Base-by-base conservation (phyloP, 352 stramenopile species). In the Phytopythium vexans region DNA sequence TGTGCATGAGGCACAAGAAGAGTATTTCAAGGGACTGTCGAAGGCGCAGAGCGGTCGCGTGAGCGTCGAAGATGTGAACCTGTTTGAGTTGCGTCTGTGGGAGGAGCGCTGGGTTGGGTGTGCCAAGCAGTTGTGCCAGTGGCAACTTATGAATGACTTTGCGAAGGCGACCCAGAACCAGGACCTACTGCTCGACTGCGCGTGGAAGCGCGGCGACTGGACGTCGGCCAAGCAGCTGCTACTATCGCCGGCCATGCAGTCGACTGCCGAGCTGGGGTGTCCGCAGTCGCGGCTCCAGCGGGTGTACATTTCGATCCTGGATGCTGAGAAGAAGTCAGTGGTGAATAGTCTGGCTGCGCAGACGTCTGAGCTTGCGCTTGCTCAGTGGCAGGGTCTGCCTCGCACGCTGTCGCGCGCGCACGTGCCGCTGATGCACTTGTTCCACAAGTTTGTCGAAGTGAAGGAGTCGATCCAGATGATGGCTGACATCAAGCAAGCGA, bases 381-480 rank as follows among this genome's bases (percentile, higher is more conserved):
- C 92, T 54, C 83, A 96, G 58, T 97, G 89, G 89, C 89, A 96
- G 47, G 85, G 87, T 0, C 66, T 97, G 10, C 89, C 90, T 21
- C 78, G 85, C 7, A 79, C 92, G 31, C 64, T 93, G 11, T 86
- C 77, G 10, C 71, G 68, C 41, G 75, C 87, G 10, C 88, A 96
- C 55, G 72, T 95, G 31, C 80, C 78, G 14, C 66, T 97, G 10
- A 84, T 97, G 60, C 84, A 95, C 51, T 50, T 95, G 16, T 95
- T 94, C 52, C 88, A 95, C 59, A 89, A 96, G 68, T 95, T 97
- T 74, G 83, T 97, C 21, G 91, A 97, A 60, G 84, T 96, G 27
- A 89, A 95, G 43, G 91, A 97, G 56, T 96, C 87, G 37, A 91
- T 95, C 33, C 80, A 94, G 51, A 97, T 97, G 73, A 94, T 95